Percentiles rank a stretch among this genome's conserved stretches.
Evolutionary conservation across 345 rosid species (phyloP).

Genomic region (Rhizophora mangle): DNA sequence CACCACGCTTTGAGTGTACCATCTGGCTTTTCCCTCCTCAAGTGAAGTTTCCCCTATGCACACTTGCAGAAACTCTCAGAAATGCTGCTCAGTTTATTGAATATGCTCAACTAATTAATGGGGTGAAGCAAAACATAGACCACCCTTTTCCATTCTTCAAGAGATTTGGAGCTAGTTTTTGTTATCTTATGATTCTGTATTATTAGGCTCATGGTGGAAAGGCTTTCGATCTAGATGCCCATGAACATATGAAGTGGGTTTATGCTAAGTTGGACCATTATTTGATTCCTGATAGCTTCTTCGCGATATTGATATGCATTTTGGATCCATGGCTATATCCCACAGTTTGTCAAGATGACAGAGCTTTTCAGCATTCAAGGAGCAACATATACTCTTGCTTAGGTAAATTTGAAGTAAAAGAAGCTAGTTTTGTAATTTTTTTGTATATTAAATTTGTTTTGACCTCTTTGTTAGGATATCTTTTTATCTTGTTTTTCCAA

Average conservation of each 20-base stretch:
- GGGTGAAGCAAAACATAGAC: slow-evolving; percentile 56
- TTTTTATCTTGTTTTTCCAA: slow-evolving; percentile 97
- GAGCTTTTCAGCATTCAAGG: slow-evolving; percentile 94
- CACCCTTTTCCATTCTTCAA: background rate
- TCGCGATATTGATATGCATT: slow-evolving; percentile 14
- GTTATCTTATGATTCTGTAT: slow-evolving; percentile 16
- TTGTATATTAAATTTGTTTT: too few species aligned
- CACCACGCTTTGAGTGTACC: slow-evolving; percentile 89
- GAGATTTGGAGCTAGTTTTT: slow-evolving; percentile 8
- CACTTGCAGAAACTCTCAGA: slow-evolving; percentile 96
- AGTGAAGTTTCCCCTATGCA: slow-evolving; percentile 96
- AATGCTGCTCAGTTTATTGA: slow-evolving; percentile 97
- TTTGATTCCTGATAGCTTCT: slow-evolving; percentile 5
- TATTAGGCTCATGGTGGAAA: slow-evolving; percentile 69
- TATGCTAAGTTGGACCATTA: slow-evolving; percentile 57
- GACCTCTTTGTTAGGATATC: slow-evolving; percentile 44
- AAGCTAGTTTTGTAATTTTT: background rate
- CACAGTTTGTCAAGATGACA: slow-evolving; percentile 83
- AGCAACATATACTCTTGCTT: slow-evolving; percentile 92
- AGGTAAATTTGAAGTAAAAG: slow-evolving; percentile 37
- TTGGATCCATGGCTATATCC: slow-evolving; percentile 5
- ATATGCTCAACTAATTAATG: slow-evolving; percentile 93
- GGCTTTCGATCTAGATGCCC: slow-evolving; percentile 83
- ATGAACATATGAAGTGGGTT: slow-evolving; percentile 93
- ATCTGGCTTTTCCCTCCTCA: slow-evolving; percentile 98